phyloP scores from a whole-genome alignment of 1,284 basidiomycete genomes.

The Trametes pubescens region DNA sequence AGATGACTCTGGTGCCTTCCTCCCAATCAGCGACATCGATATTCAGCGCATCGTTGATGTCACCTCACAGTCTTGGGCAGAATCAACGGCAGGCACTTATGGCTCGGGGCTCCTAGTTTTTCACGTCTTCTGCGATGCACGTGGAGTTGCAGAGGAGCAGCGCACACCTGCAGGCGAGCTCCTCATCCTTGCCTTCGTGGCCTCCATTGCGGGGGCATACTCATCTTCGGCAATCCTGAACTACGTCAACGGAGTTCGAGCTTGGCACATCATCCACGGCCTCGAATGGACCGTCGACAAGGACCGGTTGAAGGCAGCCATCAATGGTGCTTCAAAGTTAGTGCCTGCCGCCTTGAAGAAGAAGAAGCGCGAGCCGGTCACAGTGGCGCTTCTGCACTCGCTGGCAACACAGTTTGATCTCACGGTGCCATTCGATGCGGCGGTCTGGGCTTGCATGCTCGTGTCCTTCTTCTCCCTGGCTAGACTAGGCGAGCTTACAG shows the following conservation, averaged over 20 bases:
- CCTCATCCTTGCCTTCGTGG: slow-evolving; percentile 31
- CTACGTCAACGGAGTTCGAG: slow-evolving; percentile 33
- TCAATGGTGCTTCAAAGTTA: slow-evolving; percentile 17
- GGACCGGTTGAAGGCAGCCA: slow-evolving; percentile 10
- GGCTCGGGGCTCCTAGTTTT: slow-evolving; percentile 40
- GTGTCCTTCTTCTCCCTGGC: slow-evolving; percentile 44
- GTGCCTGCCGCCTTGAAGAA: slow-evolving; percentile 16
- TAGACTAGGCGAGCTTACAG: slow-evolving; percentile 46
- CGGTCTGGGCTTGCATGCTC: slow-evolving; percentile 45
- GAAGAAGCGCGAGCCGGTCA: slow-evolving; percentile 25
- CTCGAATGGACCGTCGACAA: slow-evolving; percentile 30
- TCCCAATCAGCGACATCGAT: slow-evolving; percentile 12
- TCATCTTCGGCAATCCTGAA: slow-evolving; percentile 31
- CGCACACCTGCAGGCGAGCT: slow-evolving; percentile 26
- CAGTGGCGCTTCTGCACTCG: slow-evolving; percentile 12
- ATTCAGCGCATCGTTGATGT: slow-evolving; percentile 31
- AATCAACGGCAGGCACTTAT: slow-evolving; percentile 38
- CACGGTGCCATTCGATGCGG: slow-evolving; percentile 39
- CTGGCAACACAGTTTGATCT: slow-evolving; percentile 20
- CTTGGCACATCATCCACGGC: slow-evolving; percentile 40
- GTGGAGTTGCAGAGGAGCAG: slow-evolving; percentile 31
- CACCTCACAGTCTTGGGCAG: slow-evolving; percentile 27
- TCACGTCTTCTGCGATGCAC: slow-evolving; percentile 43
- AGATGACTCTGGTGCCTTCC: too few relatives aligned
- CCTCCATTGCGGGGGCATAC: slow-evolving; percentile 29